A percentile compares a stretch with the other conserved stretches of the same genome.
Conservation (phyloP, 1,139 yeast species). For the Protomyces inouyei region DNA sequence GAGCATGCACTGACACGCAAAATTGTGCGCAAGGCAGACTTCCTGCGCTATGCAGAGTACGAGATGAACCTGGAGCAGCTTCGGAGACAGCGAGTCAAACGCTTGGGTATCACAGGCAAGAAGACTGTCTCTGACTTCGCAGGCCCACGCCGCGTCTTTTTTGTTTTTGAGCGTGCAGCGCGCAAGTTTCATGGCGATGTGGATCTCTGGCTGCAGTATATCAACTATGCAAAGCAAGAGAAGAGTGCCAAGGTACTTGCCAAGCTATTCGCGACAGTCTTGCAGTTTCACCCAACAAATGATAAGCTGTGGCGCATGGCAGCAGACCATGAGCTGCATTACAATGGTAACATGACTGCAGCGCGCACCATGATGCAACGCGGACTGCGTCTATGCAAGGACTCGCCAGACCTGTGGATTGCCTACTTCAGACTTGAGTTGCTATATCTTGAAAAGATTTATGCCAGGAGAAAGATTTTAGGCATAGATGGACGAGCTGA, state of each 20-base stretch:
- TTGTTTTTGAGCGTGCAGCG: constrained; percentile 78
- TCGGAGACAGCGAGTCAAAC: constrained; percentile 60
- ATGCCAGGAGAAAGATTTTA: constrained; percentile 76
- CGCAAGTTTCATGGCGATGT: constrained; percentile 73
- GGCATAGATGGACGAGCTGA: constrained; percentile 42
- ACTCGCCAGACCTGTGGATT: constrained; percentile 68
- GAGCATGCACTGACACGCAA: constrained; percentile 87
- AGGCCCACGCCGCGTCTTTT: constrained; percentile 72
- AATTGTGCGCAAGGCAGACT: constrained; percentile 75
- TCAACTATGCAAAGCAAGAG: constrained; percentile 65
- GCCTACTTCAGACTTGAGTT: constrained; percentile 86
- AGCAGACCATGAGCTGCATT: constrained; percentile 88
- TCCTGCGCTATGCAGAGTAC: constrained; percentile 69
- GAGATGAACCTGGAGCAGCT: constrained; percentile 76
- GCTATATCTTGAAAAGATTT: constrained; percentile 72
- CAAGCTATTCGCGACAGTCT: constrained; percentile 65
- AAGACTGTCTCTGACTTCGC: constrained; percentile 80
- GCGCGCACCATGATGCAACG: constrained; percentile 83
- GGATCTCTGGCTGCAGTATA: constrained; percentile 71
- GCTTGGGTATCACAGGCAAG: constrained; percentile 41
- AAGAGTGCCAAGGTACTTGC: constrained; percentile 79
- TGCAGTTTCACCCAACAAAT: constrained; percentile 87
- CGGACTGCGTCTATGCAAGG: constrained; percentile 77
- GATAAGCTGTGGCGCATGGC: constrained; percentile 91
- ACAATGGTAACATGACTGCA: constrained; percentile 80